Percentiles rank a stretch among this genome's conserved stretches.
phyloP scores from a whole-genome alignment of 164 flowering plant species.

The Piper betle region DNA sequence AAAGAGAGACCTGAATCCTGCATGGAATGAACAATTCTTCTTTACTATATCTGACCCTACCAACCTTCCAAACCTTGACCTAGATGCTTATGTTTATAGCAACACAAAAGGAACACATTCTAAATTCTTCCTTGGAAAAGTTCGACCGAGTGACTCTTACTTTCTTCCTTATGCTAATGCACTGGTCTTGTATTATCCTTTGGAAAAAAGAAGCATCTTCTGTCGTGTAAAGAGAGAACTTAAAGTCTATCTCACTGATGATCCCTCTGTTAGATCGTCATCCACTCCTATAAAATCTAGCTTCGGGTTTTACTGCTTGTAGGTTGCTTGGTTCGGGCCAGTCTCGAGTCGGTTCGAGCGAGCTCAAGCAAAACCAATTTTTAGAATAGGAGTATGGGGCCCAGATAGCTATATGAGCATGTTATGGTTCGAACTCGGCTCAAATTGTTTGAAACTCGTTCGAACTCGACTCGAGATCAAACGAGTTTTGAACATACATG shows the following conservation, averaged over 20 bases:
- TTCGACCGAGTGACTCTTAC: conserved; percentile 49
- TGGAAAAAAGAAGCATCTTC: conserved; percentile 62
- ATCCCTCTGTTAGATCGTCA: conserved; percentile 45
- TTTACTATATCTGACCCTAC: conserved; percentile 71
- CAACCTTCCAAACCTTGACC: conserved; percentile 39
- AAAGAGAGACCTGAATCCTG: conserved; percentile 81
- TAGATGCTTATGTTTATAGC: conserved; percentile 55
- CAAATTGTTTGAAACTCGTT: too few relatives aligned
- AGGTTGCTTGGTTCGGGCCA: too few relatives aligned
- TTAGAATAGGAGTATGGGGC: too few relatives aligned
- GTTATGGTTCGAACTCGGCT: too few relatives aligned
- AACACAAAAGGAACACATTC: conserved; percentile 28
- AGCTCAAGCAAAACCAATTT: too few relatives aligned
- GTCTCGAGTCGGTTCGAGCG: too few relatives aligned
- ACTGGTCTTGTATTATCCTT: conserved; percentile 61
- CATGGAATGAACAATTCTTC: conserved; percentile 79
- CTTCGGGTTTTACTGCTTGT: too few relatives aligned
- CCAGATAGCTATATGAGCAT: too few relatives aligned
- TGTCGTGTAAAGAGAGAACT: conserved; percentile 70
- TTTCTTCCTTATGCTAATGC: conserved; percentile 78
- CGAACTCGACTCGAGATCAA: too few relatives aligned
- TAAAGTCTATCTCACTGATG: conserved; percentile 58
- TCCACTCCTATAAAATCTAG: too few relatives aligned
- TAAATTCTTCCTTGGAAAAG: conserved; percentile 65
- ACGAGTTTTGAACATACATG: too few relatives aligned